These are phyloP conservation scores for Kokia cookei DNA, from an alignment of 441 rosid species.

Conservation along the genomic window DNA sequence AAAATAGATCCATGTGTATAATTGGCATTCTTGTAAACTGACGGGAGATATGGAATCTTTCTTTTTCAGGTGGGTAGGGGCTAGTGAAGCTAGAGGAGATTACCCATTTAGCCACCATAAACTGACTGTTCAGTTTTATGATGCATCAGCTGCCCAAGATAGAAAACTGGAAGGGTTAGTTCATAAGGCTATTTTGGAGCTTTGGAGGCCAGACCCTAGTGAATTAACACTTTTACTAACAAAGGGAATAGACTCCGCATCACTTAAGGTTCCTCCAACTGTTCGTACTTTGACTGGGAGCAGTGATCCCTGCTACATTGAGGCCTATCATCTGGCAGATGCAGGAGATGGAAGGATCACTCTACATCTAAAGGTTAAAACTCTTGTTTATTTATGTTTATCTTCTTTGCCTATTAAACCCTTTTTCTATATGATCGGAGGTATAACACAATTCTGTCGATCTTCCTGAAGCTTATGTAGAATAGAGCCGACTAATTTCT, in stretches of 20 bases:
- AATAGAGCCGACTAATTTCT: background rate
- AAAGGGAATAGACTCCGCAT: slow-evolving; percentile 70
- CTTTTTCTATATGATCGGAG: background rate
- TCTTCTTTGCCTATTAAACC: background rate
- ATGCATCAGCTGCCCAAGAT: slow-evolving; percentile 97
- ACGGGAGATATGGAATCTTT: slow-evolving; percentile 14
- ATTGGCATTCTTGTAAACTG: slow-evolving; percentile 1
- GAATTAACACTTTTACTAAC: slow-evolving; percentile 79
- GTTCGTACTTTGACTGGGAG: slow-evolving; percentile 84
- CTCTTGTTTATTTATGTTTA: background rate
- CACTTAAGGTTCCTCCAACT: slow-evolving; percentile 79
- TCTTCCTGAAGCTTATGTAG: background rate
- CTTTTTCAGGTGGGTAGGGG: slow-evolving; percentile 89
- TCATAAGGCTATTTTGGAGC: slow-evolving; percentile 97
- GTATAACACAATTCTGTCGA: background rate
- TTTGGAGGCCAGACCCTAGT: slow-evolving; percentile 97
- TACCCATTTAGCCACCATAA: slow-evolving; percentile 99
- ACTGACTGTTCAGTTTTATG: slow-evolving; percentile 96
- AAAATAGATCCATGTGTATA: background rate
- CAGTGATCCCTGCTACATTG: slow-evolving; percentile 97
- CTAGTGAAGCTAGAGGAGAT: slow-evolving; percentile 97
- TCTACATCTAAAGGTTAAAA: slow-evolving; percentile 78
- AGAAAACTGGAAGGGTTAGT: slow-evolving; percentile 93
- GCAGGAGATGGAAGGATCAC: slow-evolving; percentile 94
- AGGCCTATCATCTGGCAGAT: slow-evolving; percentile 96